A percentile compares a stretch with the other conserved stretches of the same genome.
Conservation (phyloP, 306 rosid genomes). For the Crotalaria pallida region DNA sequence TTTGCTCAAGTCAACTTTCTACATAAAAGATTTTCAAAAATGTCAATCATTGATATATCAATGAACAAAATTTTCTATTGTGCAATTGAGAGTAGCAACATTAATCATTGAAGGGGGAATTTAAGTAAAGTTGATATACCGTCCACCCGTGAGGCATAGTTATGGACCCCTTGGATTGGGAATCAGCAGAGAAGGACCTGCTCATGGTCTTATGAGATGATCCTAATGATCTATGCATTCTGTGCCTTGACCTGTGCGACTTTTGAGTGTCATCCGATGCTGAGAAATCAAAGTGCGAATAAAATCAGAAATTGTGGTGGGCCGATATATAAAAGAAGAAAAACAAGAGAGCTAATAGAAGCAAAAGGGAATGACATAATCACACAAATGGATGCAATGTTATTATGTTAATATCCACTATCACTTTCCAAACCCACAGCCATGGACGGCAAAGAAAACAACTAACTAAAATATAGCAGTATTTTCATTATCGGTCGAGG, state of each 20-base stretch:
- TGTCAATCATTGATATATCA: background rate
- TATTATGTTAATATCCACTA: constrained; percentile 45
- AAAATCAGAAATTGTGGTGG: constrained; percentile 37
- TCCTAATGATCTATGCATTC: constrained; percentile 64
- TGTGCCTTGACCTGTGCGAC: constrained; percentile 77
- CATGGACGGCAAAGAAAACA: constrained; percentile 17
- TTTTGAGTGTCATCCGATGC: constrained; percentile 85
- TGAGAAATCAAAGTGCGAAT: constrained; percentile 34
- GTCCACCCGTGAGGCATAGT: constrained; percentile 62
- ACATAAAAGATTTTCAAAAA: background rate
- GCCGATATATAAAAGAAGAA: constrained; percentile 28
- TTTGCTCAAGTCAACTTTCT: constrained; percentile 89
- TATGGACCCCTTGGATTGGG: constrained; percentile 79
- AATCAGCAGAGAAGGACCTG: constrained; percentile 78
- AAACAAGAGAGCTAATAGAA: constrained; percentile 33
- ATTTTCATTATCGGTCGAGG: background rate
- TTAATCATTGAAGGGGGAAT: background rate
- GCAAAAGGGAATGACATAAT: constrained; percentile 48
- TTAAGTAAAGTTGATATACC: constrained; percentile 40
- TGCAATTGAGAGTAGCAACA: background rate
- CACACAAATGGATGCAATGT: constrained; percentile 60
- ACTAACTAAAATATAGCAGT: background rate
- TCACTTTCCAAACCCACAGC: constrained; percentile 18
- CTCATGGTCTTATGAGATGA: constrained; percentile 74
- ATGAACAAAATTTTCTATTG: background rate